Conservation (phyloP, 345 rosid genomes). For the Hibiscus tridactylites region DNA sequence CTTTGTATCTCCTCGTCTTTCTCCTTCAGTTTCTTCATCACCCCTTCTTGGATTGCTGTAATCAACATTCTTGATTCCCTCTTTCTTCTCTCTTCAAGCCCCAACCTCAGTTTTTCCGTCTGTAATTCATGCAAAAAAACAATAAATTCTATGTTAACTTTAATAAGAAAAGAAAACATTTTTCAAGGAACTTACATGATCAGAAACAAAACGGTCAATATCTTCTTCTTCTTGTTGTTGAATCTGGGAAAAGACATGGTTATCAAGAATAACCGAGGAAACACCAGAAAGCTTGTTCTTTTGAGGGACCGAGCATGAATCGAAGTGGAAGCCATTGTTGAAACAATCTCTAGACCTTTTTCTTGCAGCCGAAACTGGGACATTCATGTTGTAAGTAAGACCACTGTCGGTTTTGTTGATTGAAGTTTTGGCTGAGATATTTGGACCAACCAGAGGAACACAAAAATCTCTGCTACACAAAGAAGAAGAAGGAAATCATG, state of each 20-base stretch:
- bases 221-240: conserved; percentile 56
- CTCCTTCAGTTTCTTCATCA: conserved; percentile 38
- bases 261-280: conserved; percentile 25
- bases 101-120: conserved; percentile 48
- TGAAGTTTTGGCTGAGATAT: conserved; percentile 21
- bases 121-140: conserved; percentile 9
- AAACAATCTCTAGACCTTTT: conserved; percentile 42
- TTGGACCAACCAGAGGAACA: conserved; percentile 23
- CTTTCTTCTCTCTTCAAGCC: conserved; percentile 46
- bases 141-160: background rate
- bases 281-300: conserved; percentile 29
- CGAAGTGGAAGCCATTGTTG: conserved; percentile 22
- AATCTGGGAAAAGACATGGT: conserved; percentile 35
- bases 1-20: conserved; percentile 59
- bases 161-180: background rate
- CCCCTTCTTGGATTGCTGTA: conserved; percentile 34
- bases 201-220: conserved; percentile 41
- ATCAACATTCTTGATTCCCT: conserved; percentile 49
- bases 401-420: conserved; percentile 43
- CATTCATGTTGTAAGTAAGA: conserved; percentile 35
- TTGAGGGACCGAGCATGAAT: conserved; percentile 22
- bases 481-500: too few relatives aligned
- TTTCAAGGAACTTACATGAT: conserved; percentile 28
- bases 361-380: conserved; percentile 20
- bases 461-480: too few relatives aligned